Conservation (phyloP, 768 basidiomycete genomes). For the Candolleomyces efflorescens region DNA sequence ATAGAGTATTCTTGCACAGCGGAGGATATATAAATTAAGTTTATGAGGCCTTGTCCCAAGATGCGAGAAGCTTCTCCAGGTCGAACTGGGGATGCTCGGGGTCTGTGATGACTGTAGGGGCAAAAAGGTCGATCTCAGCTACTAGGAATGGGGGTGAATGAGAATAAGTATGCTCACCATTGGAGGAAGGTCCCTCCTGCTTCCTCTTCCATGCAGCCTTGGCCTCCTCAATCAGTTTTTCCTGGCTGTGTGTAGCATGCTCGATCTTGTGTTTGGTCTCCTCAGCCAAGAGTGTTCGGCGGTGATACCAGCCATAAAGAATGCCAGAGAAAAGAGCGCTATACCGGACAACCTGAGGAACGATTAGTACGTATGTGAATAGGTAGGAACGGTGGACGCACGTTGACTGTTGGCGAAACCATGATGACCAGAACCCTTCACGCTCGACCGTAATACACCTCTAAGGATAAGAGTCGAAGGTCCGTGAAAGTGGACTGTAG, state of each 20-base stretch:
- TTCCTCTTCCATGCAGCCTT: constrained; percentile 89
- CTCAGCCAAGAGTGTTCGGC: constrained; percentile 79
- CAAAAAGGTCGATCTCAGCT: background rate
- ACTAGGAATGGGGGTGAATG: constrained; percentile 1
- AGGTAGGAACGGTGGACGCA: constrained; percentile 32
- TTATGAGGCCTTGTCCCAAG: constrained; percentile 71
- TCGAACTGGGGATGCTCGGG: constrained; percentile 96
- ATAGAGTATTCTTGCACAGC: background rate
- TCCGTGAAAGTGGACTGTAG: constrained; percentile 15
- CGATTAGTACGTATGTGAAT: background rate
- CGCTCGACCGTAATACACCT: constrained; percentile 24
- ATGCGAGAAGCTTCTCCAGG: constrained; percentile 82
- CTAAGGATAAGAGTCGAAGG: constrained; percentile 23
- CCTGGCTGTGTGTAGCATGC: constrained; percentile 67
- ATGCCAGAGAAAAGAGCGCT: constrained; percentile 85
- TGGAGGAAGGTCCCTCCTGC: constrained; percentile 49
- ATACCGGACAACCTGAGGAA: constrained; percentile 83
- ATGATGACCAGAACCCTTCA: constrained; percentile 34
- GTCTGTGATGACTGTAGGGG: constrained; percentile 74
- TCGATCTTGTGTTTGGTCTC: constrained; percentile 76
- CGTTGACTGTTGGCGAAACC: constrained; percentile 75
- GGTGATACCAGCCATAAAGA: constrained; percentile 89
- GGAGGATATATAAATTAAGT: constrained; percentile 11
- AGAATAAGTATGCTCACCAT: constrained; percentile 43
- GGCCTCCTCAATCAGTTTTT: constrained; percentile 78